These are phyloP conservation scores for Colletotrichum caudatum DNA, from an alignment of 2,329 filamentous ascomycete genomes.

Conservation along the genomic window DNA sequence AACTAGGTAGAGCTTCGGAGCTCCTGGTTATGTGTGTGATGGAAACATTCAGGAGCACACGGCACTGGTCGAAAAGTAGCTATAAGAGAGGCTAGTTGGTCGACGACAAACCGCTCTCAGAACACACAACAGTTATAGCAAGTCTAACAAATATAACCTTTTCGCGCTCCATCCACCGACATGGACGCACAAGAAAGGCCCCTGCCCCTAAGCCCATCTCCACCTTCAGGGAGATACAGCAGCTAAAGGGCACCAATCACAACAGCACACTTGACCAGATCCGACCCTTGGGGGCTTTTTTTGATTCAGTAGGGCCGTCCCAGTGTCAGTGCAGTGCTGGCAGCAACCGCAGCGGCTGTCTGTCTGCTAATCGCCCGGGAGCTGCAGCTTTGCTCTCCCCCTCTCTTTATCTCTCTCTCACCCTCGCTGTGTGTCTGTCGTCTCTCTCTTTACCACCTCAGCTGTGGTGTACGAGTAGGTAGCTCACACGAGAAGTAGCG, in stretches of 20 bases:
- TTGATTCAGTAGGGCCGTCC: neutral
- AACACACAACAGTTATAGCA: neutral
- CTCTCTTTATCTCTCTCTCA: neutral
- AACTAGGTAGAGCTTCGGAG: neutral
- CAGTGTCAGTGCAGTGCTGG: neutral
- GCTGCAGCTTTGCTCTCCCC: neutral
- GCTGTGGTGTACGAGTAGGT: neutral
- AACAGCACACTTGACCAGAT: neutral
- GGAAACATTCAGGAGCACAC: neutral
- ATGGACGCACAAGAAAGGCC: conserved; percentile 13
- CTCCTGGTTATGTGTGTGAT: neutral
- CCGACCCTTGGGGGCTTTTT: conserved; percentile 1
- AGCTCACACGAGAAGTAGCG: conserved; percentile 1
- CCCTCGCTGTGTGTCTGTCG: too few species aligned
- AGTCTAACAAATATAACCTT: neutral
- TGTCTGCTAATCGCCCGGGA: neutral
- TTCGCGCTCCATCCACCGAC: neutral
- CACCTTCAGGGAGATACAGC: conserved; percentile 13
- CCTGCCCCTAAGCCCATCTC: conserved; percentile 2
- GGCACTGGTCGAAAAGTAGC: neutral
- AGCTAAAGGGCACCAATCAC: conserved; percentile 20
- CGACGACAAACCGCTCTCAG: neutral
- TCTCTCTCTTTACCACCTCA: neutral
- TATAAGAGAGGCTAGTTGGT: neutral
- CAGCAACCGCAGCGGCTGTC: neutral